These are phyloP conservation scores for Tricholoma sp. DNA, from an alignment of 768 basidiomycete genomes.

Conservation along the genomic window DNA sequence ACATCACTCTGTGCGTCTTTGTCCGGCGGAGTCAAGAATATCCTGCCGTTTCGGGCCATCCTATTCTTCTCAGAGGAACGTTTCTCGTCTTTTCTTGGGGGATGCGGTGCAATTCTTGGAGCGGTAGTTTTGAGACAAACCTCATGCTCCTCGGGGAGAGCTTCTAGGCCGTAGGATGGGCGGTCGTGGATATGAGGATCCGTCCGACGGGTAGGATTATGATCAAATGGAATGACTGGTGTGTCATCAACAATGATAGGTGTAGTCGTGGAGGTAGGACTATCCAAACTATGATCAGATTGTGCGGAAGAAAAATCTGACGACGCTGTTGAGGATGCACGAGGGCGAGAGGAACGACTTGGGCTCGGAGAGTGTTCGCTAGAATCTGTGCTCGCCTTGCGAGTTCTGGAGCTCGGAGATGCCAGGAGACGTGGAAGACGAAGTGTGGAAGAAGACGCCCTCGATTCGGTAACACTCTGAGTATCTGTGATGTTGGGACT, in stretches of 20 bases:
- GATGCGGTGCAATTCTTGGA: conserved; percentile 3
- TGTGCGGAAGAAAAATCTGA: conserved; percentile 37
- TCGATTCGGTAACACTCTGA: conserved; percentile 13
- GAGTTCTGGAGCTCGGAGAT: conserved; percentile 4
- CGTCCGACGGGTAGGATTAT: conserved; percentile 32
- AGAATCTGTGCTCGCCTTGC: conserved; percentile 14
- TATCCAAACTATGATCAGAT: conserved; percentile 32
- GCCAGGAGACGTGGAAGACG: background rate
- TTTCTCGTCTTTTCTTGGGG: conserved; percentile 7
- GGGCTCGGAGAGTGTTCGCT: conserved; percentile 15
- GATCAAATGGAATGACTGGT: conserved; percentile 33
- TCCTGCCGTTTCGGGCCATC: conserved; percentile 10
- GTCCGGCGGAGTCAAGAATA: conserved; percentile 10
- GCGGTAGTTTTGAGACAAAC: conserved; percentile 16
- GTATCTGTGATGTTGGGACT: conserved; percentile 18
- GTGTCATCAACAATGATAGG: conserved; percentile 31
- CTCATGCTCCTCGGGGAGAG: conserved; percentile 50
- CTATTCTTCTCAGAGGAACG: conserved; percentile 6
- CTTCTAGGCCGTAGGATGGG: conserved; percentile 32
- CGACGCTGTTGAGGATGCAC: conserved; percentile 35
- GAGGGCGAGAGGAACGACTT: conserved; percentile 21
- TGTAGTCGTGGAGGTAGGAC: conserved; percentile 19
- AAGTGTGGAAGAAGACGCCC: conserved; percentile 12
- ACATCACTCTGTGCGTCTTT: background rate
- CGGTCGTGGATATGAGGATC: conserved; percentile 20